Base-by-base conservation (phyloP, 208 protist species). In the Crithidia sp. region DNA sequence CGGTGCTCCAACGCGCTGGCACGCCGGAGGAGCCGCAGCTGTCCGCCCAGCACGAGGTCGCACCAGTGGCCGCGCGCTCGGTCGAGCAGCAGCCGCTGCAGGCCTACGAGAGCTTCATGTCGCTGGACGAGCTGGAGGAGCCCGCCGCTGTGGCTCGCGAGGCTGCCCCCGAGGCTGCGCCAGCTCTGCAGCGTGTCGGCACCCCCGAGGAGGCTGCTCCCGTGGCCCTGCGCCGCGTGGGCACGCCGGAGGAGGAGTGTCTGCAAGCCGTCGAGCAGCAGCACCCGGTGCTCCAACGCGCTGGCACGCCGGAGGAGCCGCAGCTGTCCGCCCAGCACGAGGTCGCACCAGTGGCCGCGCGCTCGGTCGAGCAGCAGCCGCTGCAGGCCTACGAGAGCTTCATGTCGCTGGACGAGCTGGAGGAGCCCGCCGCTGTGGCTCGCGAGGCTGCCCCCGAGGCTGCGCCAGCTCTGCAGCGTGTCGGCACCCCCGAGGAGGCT, bases 51-150 rank as follows among this genome's bases (percentile, higher is more conserved):
- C 54, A 39, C 36, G n/a, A 44, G 57, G 28, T 9, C 17, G 47
- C 28, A 5, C 19, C 44, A 13, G 37, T 40, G 16, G 47, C 5
- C 4, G 16, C 40, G 50, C 7, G 13, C 61, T 7, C 44, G 37
- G 45, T 37, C 43, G 59, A 49, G 57, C 28, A 28, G 6, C 13
- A 17, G 2, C 8, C 17, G n/a, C 50, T 71, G 37, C 65, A 59
- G 4, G 72, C 44, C 50, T 55, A 37, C 16, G 72, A 77, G 57
- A 77, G 72, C 64, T 71, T 77, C 56, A 45, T 62, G 50, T 71
- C 72, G 13, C 61, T 65, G 7, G 72, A 71, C 19, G 7, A 3
- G 40, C 50, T 54, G 56, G 67, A 43, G 41, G 40, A 58, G 52
- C 52, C 8, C 28, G 28, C 28, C 1, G 28, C 28, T 28, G 28